These are phyloP conservation scores for Penicillium freii DNA, from an alignment of 2,329 filamentous ascomycete genomes.

Conservation along the genomic window DNA sequence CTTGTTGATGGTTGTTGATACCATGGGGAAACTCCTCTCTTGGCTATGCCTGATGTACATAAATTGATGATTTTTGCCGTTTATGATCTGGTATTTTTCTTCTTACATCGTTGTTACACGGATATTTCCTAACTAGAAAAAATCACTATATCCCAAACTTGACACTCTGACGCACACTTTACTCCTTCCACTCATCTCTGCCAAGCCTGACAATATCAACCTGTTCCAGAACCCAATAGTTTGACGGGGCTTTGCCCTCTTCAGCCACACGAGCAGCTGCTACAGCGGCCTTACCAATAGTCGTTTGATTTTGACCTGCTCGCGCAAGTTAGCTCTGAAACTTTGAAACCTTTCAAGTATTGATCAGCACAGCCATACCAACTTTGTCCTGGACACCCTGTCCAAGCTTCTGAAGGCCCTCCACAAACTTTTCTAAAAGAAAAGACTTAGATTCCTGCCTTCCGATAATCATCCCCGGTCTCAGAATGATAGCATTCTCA, in stretches of 20 bases:
- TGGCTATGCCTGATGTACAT: not conserved
- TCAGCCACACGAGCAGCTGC: constrained; percentile 26
- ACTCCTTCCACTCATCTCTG: constrained; percentile 30
- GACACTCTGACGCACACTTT: not conserved
- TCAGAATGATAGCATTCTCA: constrained; percentile 37
- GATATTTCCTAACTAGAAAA: not conserved
- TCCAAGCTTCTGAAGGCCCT: constrained; percentile 21
- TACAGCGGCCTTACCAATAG: constrained; percentile 31
- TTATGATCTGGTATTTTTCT: not conserved
- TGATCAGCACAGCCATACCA: constrained; percentile 20
- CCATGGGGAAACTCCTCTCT: not conserved
- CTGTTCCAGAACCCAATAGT: constrained; percentile 31
- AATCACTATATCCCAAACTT: not conserved
- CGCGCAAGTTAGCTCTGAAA: not conserved
- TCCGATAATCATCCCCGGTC: constrained; percentile 39
- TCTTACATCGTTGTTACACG: not conserved
- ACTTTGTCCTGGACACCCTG: constrained; percentile 30
- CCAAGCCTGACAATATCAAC: constrained; percentile 32
- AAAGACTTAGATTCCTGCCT: constrained; percentile 25
- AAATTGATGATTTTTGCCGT: not conserved
- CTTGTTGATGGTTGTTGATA: not conserved
- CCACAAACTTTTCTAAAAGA: constrained; percentile 25
- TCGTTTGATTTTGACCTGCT: constrained; percentile 28
- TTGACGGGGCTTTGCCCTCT: constrained; percentile 30
- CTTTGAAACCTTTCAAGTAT: not conserved